Percentiles rank a stretch among this genome's conserved stretches.
These are phyloP conservation scores for Trichophyton mentagrophytes DNA, from an alignment of 2,329 filamentous ascomycete genomes.

Conservation along the genomic window DNA sequence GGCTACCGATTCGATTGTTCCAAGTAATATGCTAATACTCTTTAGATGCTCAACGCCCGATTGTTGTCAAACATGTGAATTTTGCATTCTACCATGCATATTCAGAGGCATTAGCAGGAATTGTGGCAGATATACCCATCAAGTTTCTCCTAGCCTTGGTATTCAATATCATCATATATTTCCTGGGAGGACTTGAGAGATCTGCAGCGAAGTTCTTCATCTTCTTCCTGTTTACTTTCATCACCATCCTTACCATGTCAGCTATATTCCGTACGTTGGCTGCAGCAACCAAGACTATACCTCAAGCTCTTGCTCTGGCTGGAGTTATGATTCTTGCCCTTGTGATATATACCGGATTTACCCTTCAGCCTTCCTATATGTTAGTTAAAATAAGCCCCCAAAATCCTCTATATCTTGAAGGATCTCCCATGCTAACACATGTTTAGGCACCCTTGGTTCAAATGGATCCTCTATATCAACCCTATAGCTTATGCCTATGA, in stretches of 20 bases:
- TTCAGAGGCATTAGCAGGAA: slow-evolving; percentile 71
- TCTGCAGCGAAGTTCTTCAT: slow-evolving; percentile 46
- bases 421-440: slow-evolving; percentile 11
- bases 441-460: slow-evolving; percentile 46
- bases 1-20: not conserved
- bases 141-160: slow-evolving; percentile 59
- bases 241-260: slow-evolving; percentile 45
- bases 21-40: not conserved
- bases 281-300: slow-evolving; percentile 46
- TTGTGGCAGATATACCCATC: slow-evolving; percentile 75
- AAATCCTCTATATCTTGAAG: not conserved
- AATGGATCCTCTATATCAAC: slow-evolving; percentile 55
- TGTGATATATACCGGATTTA: slow-evolving; percentile 56
- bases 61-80: slow-evolving; percentile 79
- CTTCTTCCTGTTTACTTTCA: slow-evolving; percentile 49
- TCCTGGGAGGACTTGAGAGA: slow-evolving; percentile 59
- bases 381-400: slow-evolving; percentile 9
- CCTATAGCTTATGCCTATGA: slow-evolving; percentile 55
- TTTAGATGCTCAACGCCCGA: slow-evolving; percentile 76
- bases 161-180: slow-evolving; percentile 76
- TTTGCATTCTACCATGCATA: slow-evolving; percentile 88
- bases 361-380: slow-evolving; percentile 35
- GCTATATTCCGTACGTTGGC: slow-evolving; percentile 49
- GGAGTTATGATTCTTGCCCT: slow-evolving; percentile 43
- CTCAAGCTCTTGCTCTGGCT: slow-evolving; percentile 49